Evolutionary conservation across 108 stramenopile species (phyloP).

Genomic region (Nannochloropsis oceanica): DNA sequence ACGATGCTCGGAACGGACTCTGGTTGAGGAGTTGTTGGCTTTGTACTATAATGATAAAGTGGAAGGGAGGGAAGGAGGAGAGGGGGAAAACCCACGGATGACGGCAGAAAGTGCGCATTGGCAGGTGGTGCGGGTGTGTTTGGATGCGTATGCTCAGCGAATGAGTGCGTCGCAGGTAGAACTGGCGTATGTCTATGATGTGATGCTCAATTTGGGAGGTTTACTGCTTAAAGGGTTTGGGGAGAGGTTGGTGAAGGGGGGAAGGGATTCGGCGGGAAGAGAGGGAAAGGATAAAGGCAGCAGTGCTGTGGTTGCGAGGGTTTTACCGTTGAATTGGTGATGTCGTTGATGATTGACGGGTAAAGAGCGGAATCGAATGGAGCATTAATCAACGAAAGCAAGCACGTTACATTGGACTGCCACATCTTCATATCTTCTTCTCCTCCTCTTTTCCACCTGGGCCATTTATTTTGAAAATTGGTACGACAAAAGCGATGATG

Average conservation of each 20-base stretch:
- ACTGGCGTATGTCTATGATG: background rate
- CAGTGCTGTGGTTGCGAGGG: background rate
- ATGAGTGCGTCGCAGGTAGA: background rate
- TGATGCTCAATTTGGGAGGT: background rate
- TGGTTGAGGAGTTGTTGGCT: constrained; percentile 6
- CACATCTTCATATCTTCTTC: too few relatives aligned
- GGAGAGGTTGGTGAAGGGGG: background rate
- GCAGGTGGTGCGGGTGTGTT: constrained; percentile 6
- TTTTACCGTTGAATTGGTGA: background rate
- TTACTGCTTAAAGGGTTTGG: background rate
- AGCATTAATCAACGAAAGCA: too few relatives aligned
- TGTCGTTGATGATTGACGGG: too few relatives aligned
- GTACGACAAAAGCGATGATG: too few relatives aligned
- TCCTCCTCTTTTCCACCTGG: too few relatives aligned
- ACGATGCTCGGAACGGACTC: background rate
- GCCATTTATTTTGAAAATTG: too few relatives aligned
- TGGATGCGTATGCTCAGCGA: constrained; percentile 8
- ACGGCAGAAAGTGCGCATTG: constrained; percentile 11
- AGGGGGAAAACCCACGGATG: constrained; percentile 1
- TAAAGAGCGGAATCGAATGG: too few relatives aligned
- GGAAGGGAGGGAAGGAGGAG: background rate
- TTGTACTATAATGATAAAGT: background rate
- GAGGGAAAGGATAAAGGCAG: background rate
- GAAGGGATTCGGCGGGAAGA: background rate
- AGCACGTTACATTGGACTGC: too few relatives aligned